Percentiles rank a stretch among this genome's conserved stretches.
Conservation (phyloP, 2,329 filamentous ascomycete species). For the Pseudocercospora cruenta region DNA sequence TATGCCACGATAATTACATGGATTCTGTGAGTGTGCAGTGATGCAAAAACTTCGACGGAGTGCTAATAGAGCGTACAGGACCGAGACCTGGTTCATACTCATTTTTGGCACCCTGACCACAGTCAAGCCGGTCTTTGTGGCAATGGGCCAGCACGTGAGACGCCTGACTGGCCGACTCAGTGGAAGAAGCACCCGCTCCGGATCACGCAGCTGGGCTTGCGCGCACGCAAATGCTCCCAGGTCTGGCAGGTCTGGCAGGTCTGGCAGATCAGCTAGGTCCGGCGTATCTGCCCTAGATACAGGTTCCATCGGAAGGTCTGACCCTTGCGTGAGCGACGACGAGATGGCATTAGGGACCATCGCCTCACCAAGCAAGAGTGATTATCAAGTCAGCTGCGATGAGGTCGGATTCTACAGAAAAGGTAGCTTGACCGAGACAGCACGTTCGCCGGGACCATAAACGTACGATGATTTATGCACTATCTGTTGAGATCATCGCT, state of each 20-base stretch:
- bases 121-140: constrained; percentile 20
- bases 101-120: constrained; percentile 27
- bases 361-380: not conserved
- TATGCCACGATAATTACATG: not conserved
- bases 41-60: not conserved
- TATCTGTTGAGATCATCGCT: not conserved
- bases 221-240: not conserved
- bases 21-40: not conserved
- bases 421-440: not conserved
- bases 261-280: too few species aligned
- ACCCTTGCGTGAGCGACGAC: not conserved
- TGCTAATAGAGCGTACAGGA: not conserved
- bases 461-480: not conserved
- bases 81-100: constrained; percentile 30
- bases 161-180: not conserved
- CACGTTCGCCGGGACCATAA: not conserved
- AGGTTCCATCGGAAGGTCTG: not conserved
- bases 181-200: not conserved
- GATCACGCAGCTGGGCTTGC: not conserved
- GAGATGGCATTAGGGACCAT: not conserved
- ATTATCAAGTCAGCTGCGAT: not conserved
- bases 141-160: constrained; percentile 9
- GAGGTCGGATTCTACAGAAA: constrained; percentile 2
- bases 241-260: not conserved
- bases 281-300: not conserved